Evolutionary conservation across 495 filamentous ascomycete species (phyloP), one percentile per base, ranked within the genome.

Genomic region (Friedmanniomyces simplex): DNA sequence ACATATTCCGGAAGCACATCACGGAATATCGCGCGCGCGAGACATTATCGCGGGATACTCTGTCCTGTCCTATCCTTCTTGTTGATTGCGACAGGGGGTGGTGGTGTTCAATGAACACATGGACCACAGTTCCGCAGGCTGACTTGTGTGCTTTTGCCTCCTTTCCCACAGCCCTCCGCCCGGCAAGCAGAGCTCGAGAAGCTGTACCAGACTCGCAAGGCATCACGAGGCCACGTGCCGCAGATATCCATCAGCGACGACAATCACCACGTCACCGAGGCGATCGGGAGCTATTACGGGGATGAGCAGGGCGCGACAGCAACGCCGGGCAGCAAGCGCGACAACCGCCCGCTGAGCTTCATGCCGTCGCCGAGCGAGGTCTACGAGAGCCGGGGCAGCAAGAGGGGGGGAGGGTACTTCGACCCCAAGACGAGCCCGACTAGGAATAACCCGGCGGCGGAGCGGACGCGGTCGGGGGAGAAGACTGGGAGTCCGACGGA

Each of bases 181-280:
- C 58, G 71, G 49, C 68, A 71, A 10, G 55, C 62, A 49, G 71
- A 73, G 59, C 66, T 72, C 42, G 71, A 73, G 51, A 60, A 63
- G 14, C 56, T 67, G 12, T 72, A 66, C 60, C 62, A 72, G 41
- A 52, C 46, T 16, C 68, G 79, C 56, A 60, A 55, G 34, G n/a
- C 26, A 7, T 43, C 20, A 1, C 30, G 42, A 72, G 84, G 82
- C 59, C 84, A 87, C 74, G 74, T 70, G 47, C 75, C 84, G 57
- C 77, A 84, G 60, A 70, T 86, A 57, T 87, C 84, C 58, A 87
- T 88, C 63, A 85, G 84, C 71, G 85, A 88, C 66, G 81, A 85
- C 62, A 88, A 81, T 71, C 91, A 97, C 76, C 93, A 98, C 81
- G 91, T 96, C 68, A 98, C 93, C 37, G 93, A 98, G 68, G 88